These are phyloP conservation scores for Hemerocallis citrina DNA, from an alignment of 106 monocot species.

Conservation along the genomic window DNA sequence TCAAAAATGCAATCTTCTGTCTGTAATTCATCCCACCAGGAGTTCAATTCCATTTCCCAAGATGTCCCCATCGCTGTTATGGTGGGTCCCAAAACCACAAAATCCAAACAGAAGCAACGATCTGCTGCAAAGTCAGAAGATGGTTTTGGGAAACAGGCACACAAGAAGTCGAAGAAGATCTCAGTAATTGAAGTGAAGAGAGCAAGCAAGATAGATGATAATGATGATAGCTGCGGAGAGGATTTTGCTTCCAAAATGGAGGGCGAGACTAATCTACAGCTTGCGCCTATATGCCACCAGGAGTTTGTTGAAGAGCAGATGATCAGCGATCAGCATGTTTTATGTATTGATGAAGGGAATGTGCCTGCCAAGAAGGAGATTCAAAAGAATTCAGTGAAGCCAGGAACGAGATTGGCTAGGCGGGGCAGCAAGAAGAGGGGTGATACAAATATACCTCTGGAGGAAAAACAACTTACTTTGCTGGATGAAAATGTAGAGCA, in stretches of 20 bases:
- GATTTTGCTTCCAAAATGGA: not conserved
- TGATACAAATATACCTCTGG: not conserved
- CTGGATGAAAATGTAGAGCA: not conserved
- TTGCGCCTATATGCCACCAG: constrained; percentile 1
- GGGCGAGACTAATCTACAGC: constrained; percentile 8
- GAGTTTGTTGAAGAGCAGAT: constrained; percentile 10
- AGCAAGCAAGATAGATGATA: constrained; percentile 9
- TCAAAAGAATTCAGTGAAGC: constrained; percentile 16
- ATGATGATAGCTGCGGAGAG: constrained; percentile 9
- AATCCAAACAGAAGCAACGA: constrained; percentile 4
- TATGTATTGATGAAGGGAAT: not conserved
- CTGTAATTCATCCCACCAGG: not conserved
- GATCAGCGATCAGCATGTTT: not conserved
- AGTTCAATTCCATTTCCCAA: not conserved
- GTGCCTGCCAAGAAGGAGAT: constrained; percentile 1
- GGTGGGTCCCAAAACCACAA: not conserved
- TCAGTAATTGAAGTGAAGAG: constrained; percentile 38
- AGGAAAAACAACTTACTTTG: constrained; percentile 9
- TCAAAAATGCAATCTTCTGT: not conserved
- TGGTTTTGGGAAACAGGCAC: constrained; percentile 26
- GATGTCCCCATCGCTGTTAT: not conserved
- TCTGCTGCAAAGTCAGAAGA: constrained; percentile 8
- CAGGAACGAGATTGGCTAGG: constrained; percentile 16
- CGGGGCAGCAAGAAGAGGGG: constrained; percentile 5
- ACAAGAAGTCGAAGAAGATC: constrained; percentile 58